phyloP scores from a whole-genome alignment of 306 rosid species.

The Purshia tridentata region DNA sequence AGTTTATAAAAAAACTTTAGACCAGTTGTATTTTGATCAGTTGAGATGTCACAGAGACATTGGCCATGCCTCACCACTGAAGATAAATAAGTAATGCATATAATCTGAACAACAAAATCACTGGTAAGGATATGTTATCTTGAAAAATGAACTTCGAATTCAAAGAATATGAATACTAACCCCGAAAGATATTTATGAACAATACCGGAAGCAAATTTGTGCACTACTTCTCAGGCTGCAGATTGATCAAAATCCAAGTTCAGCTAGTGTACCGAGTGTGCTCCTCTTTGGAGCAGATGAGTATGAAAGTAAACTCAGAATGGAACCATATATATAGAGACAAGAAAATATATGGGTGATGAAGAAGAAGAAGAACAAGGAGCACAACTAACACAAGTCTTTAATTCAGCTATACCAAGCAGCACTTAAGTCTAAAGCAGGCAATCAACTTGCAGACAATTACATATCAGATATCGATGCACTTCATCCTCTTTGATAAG shows the following conservation, averaged over 20 bases:
- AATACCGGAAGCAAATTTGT: not conserved
- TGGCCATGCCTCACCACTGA: not conserved
- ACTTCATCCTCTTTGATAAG: slow-evolving; percentile 5
- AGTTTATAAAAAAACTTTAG: not conserved
- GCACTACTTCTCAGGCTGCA: slow-evolving; percentile 1
- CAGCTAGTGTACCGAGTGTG: not conserved
- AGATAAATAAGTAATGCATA: not conserved
- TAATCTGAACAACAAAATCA: not conserved
- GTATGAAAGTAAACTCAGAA: not conserved
- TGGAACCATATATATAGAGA: not conserved
- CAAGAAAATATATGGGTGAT: not conserved
- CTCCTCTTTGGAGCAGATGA: slow-evolving; percentile 15
- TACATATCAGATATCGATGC: slow-evolving; percentile 27
- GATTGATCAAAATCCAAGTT: slow-evolving; percentile 14
- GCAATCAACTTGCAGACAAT: slow-evolving; percentile 26
- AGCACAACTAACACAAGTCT: slow-evolving; percentile 19
- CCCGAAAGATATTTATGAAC: slow-evolving; percentile 5
- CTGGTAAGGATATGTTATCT: not conserved
- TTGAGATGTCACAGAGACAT: not conserved
- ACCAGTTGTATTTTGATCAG: too few species aligned
- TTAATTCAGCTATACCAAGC: not conserved
- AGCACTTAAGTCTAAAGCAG: not conserved
- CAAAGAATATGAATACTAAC: slow-evolving; percentile 11
- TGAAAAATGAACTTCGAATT: too few species aligned
- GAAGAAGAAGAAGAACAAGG: slow-evolving; percentile 7